Percentiles rank a stretch among this genome's conserved stretches.
Evolutionary conservation across 139 green algal genomes (phyloP).

Genomic region (Yamagishiella unicocca): DNA sequence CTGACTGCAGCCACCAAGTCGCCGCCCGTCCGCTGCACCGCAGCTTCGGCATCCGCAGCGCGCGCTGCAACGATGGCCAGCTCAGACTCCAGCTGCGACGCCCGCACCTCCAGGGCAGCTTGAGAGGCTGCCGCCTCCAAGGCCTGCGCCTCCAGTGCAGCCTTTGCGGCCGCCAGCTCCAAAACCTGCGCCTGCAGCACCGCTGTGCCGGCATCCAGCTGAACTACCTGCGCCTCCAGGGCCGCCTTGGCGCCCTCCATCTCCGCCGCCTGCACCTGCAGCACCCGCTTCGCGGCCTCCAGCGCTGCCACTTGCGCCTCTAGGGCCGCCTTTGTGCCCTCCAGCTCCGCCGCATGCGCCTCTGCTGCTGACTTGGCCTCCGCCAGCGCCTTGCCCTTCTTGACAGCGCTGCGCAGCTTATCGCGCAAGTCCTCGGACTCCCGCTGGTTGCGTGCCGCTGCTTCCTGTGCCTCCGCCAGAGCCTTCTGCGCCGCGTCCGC

Average conservation of each 20-base stretch:
- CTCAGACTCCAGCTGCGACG: background rate
- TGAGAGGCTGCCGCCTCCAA: background rate
- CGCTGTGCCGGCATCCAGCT: background rate
- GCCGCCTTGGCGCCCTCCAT: background rate
- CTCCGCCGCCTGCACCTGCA: background rate
- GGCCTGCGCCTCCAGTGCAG: background rate
- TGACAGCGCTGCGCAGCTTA: conserved; percentile 44
- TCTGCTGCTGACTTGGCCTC: background rate
- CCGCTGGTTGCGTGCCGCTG: background rate
- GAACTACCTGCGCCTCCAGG: background rate
- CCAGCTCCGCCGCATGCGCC: background rate
- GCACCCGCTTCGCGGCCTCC: background rate
- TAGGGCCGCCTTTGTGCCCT: background rate
- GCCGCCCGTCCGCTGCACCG: background rate
- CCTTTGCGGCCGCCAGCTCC: background rate
- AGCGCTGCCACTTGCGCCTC: background rate
- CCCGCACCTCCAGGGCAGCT: background rate
- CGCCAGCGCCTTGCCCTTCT: conserved; percentile 49
- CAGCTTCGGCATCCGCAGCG: background rate
- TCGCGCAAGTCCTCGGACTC: conserved; percentile 43
- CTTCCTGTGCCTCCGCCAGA: conserved; percentile 16
- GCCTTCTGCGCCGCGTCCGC: background rate
- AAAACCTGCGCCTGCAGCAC: background rate
- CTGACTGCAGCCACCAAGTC: background rate
- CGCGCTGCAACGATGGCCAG: background rate